A percentile compares a stretch with the other conserved stretches of the same genome.
These are phyloP conservation scores for Bretschneidera sinensis DNA, from an alignment of 345 rosid species.

Conservation along the genomic window DNA sequence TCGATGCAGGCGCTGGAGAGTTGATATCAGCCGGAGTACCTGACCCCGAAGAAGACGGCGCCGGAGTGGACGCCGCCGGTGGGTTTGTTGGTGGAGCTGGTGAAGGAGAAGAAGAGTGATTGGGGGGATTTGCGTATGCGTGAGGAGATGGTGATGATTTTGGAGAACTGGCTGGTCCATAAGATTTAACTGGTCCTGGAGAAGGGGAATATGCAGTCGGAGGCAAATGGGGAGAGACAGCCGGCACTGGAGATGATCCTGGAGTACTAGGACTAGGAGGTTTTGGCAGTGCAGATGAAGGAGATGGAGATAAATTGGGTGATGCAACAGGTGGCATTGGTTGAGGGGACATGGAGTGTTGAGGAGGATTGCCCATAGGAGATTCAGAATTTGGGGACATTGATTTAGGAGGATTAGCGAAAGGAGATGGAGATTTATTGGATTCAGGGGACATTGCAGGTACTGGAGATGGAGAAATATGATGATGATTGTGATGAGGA, in stretches of 20 bases:
- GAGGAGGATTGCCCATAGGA: too few relatives aligned
- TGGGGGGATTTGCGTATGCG: not conserved
- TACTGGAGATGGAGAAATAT: conserved; percentile 10
- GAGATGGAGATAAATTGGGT: not conserved
- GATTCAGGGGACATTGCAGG: conserved; percentile 1
- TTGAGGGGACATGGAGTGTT: too few relatives aligned
- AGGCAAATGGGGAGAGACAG: not conserved
- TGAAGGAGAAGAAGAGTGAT: conserved; percentile 12
- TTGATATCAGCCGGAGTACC: conserved; percentile 5
- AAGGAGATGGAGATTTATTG: conserved; percentile 13
- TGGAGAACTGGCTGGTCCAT: not conserved
- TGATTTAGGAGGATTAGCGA: not conserved
- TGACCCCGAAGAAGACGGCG: conserved; percentile 14
- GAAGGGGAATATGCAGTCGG: too few relatives aligned
- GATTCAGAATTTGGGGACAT: too few relatives aligned
- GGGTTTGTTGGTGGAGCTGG: conserved; percentile 3
- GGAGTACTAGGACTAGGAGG: too few relatives aligned
- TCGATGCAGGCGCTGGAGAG: conserved; percentile 20
- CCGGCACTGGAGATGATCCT: not conserved
- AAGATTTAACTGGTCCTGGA: not conserved
- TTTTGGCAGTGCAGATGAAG: not conserved
- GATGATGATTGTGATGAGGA: not conserved
- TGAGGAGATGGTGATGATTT: not conserved
- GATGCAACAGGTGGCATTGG: too few relatives aligned
- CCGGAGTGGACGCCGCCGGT: not conserved